A percentile compares a stretch with the other conserved stretches of the same genome.
These are phyloP conservation scores for Hortiboletus campestris DNA, from an alignment of 768 basidiomycete species.

Conservation along the genomic window DNA sequence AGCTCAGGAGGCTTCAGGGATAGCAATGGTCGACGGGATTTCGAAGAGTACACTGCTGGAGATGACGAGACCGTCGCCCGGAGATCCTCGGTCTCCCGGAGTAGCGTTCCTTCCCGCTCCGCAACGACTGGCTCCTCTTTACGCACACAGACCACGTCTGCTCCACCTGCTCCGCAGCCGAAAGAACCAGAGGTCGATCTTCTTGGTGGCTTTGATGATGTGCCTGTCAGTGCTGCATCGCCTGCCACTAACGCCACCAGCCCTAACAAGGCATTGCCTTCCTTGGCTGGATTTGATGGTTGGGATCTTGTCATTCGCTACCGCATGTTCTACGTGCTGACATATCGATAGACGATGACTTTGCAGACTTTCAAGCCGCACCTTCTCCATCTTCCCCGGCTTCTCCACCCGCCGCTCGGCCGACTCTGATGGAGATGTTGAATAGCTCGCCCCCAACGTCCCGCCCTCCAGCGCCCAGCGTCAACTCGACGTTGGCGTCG, in stretches of 20 bases:
- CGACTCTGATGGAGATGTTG: slow-evolving; percentile 51
- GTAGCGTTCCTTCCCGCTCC: slow-evolving; percentile 27
- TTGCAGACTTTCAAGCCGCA: slow-evolving; percentile 81
- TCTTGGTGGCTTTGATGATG: slow-evolving; percentile 74
- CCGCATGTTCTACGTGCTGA: neutral
- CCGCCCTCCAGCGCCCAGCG: slow-evolving; percentile 9
- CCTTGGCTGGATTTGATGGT: slow-evolving; percentile 30
- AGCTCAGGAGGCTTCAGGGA: slow-evolving; percentile 64
- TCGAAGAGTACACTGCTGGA: slow-evolving; percentile 96
- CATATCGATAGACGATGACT: slow-evolving; percentile 67
- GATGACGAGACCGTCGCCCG: slow-evolving; percentile 68
- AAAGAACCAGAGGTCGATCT: slow-evolving; percentile 65
- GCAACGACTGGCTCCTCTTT: slow-evolving; percentile 42
- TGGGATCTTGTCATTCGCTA: neutral
- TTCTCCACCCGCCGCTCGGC: slow-evolving; percentile 33
- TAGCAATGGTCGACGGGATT: slow-evolving; percentile 52
- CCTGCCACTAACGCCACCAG: slow-evolving; percentile 9
- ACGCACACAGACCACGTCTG: slow-evolving; percentile 29
- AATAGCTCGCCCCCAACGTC: slow-evolving; percentile 31
- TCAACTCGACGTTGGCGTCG: slow-evolving; percentile 8
- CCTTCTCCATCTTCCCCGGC: slow-evolving; percentile 43
- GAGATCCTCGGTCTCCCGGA: slow-evolving; percentile 38
- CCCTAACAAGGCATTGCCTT: slow-evolving; percentile 33
- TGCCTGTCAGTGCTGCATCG: slow-evolving; percentile 33
- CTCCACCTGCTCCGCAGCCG: slow-evolving; percentile 34